Evolutionary conservation across 805 yeast species (phyloP).

Genomic region (Limtongia smithiae): DNA sequence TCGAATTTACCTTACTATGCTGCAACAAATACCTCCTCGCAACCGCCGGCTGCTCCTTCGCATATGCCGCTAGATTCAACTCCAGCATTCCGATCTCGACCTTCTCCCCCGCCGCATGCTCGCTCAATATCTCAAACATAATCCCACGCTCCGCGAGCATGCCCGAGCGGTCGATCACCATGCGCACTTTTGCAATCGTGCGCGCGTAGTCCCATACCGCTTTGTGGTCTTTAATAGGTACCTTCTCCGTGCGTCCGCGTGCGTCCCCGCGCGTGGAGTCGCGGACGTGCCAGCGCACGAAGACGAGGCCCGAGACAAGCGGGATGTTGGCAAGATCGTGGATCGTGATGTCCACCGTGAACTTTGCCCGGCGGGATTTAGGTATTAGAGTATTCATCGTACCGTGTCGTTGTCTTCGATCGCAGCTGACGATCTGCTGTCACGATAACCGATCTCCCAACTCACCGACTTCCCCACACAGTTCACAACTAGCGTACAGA

Average conservation of each 20-base stretch:
- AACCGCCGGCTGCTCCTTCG: slow-evolving; percentile 48
- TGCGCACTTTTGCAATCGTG: slow-evolving; percentile 41
- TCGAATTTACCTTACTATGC: slow-evolving; percentile 78
- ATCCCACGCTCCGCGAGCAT: slow-evolving; percentile 40
- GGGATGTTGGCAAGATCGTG: slow-evolving; percentile 82
- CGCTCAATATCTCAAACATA: slow-evolving; percentile 47
- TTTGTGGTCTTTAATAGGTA: slow-evolving; percentile 49
- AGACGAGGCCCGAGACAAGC: slow-evolving; percentile 65
- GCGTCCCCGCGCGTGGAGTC: slow-evolving; percentile 49
- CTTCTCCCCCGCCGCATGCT: slow-evolving; percentile 41
- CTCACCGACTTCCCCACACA: too few relatives aligned
- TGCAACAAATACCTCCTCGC: slow-evolving; percentile 66
- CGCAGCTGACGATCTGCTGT: too few relatives aligned
- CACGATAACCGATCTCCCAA: too few relatives aligned
- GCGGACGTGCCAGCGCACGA: slow-evolving; percentile 57
- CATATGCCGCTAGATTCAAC: slow-evolving; percentile 70
- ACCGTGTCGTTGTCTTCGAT: not conserved
- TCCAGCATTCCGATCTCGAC: slow-evolving; percentile 61
- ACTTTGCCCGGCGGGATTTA: slow-evolving; percentile 48
- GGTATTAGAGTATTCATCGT: slow-evolving; percentile 22
- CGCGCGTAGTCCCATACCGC: slow-evolving; percentile 48
- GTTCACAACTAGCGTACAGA: not conserved
- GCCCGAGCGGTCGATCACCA: slow-evolving; percentile 41
- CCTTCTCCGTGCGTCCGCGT: slow-evolving; percentile 46
- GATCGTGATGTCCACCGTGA: slow-evolving; percentile 55